Base-by-base conservation (phyloP, 352 stramenopile species). In the Pythium aristosporum region DNA sequence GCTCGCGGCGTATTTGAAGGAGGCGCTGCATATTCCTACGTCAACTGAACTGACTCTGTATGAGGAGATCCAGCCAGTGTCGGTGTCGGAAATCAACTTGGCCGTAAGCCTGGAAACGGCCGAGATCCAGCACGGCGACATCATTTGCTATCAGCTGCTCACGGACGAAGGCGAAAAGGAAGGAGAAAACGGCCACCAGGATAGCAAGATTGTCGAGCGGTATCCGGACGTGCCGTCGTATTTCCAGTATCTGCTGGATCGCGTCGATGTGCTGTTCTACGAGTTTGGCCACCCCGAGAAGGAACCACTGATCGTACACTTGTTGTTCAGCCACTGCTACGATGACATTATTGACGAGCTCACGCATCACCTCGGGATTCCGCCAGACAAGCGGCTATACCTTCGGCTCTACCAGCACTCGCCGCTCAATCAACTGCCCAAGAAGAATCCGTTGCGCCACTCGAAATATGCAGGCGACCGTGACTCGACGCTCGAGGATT, bases 401-500 rank as follows among this genome's bases (percentile, higher is more conserved):
- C 28, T 96, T 41, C 85, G 87, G n/a, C 64, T 96, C 44, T 96
- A 92, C 39, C 85, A 92, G 66, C 85, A 96, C 60, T 93, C 83
- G 2, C 77, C 83, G 9, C 46, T 92, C 28, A 91, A 75, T 50
- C 69, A 71, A 15, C 51, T 80, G 44, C 83, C 85, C 0, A 88
- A 92, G 70, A 85, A 88, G 53, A 71, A 63, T 10, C 84, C 87
- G 18, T 61, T 94, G 30, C 83, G 80, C 18, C 85, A 96, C 48
- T 72, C 74, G 7, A 80, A 77, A 32, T 92, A 83, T 60, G 59
- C 81, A 41, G 81, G 77, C 20, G 80, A 88, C 48, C 47, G 65
- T 11, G 67, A 76, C 58, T 88, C 83, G 23, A 91, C 79, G 13
- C 63, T 93, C 20, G 83, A 93, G 16, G 80, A 91, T 12, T 68